Percentiles rank a stretch among this genome's conserved stretches.
Evolutionary conservation across 257 asterid species (phyloP).

Genomic region (Ilex asprella): DNA sequence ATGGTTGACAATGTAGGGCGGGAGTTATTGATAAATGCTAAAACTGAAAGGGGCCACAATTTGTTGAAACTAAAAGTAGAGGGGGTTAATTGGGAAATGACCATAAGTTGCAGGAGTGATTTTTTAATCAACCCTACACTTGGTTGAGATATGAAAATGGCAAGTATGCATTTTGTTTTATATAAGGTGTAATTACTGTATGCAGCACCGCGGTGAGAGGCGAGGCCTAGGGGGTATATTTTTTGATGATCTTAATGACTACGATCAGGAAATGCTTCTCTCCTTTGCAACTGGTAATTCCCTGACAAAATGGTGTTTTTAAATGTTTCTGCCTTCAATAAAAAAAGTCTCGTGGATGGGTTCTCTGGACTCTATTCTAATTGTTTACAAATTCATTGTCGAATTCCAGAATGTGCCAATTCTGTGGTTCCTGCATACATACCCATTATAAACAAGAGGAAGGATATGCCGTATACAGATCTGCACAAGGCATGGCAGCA

Average conservation of each 20-base stretch:
- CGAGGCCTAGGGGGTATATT: constrained; percentile 99
- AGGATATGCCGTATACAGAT: constrained; percentile 68
- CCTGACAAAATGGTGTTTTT: background rate
- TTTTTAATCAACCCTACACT: too few relatives aligned
- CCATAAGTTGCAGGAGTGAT: too few relatives aligned
- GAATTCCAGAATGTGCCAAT: constrained; percentile 85
- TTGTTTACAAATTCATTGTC: constrained; percentile 9
- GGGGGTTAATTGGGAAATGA: too few relatives aligned
- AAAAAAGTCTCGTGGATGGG: background rate
- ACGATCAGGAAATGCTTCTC: constrained; percentile 98
- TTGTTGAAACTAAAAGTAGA: too few relatives aligned
- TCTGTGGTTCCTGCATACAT: constrained; percentile 88
- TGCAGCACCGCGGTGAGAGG: constrained; percentile 96
- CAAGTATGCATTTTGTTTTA: background rate
- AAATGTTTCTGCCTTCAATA: background rate
- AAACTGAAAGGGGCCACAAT: too few relatives aligned
- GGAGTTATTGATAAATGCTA: too few relatives aligned
- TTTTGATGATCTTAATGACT: constrained; percentile 82
- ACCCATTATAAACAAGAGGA: constrained; percentile 83
- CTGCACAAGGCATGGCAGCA: constrained; percentile 90
- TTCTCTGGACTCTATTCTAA: background rate
- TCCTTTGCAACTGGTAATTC: constrained; percentile 88
- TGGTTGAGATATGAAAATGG: too few relatives aligned
- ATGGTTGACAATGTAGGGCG: too few relatives aligned
- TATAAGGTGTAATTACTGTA: constrained; percentile 8